Conservation (phyloP, 768 basidiomycete species). For the Galerina marginata region DNA sequence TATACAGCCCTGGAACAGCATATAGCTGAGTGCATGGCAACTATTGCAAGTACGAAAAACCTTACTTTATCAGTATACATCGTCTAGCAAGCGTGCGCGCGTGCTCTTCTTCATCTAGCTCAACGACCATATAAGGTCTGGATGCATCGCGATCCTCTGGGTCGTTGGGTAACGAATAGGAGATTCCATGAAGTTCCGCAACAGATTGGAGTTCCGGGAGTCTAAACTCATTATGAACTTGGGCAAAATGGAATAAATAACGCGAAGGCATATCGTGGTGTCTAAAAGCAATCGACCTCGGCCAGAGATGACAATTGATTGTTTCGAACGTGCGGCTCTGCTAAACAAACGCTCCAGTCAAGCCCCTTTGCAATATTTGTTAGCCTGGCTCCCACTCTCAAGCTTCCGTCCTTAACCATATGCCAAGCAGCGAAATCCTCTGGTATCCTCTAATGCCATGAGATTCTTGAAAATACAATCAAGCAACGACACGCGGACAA, state of each 20-base stretch:
- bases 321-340: not conserved
- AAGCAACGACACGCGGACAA: no score
- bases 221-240: constrained; percentile 81
- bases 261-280: constrained; percentile 30
- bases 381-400: no score
- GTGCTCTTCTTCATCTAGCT: constrained; percentile 72
- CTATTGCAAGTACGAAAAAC: constrained; percentile 12
- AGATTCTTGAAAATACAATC: no score
- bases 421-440: no score
- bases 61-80: constrained; percentile 86
- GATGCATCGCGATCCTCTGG: constrained; percentile 54
- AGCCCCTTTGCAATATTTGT: no score
- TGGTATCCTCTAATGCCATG: no score
- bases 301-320: not conserved
- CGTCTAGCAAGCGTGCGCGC: constrained; percentile 74
- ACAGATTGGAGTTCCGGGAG: constrained; percentile 83
- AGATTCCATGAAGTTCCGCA: constrained; percentile 74
- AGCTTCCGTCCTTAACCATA: no score
- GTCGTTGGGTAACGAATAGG: constrained; percentile 51
- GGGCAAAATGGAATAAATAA: constrained; percentile 78
- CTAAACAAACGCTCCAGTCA: not conserved
- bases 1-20: constrained; percentile 64
- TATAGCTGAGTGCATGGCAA: constrained; percentile 6
- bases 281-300: not conserved
- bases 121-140: constrained; percentile 78